Conservation (phyloP, 2,329 filamentous ascomycete species). For the Xylariomycetidae sp. region DNA sequence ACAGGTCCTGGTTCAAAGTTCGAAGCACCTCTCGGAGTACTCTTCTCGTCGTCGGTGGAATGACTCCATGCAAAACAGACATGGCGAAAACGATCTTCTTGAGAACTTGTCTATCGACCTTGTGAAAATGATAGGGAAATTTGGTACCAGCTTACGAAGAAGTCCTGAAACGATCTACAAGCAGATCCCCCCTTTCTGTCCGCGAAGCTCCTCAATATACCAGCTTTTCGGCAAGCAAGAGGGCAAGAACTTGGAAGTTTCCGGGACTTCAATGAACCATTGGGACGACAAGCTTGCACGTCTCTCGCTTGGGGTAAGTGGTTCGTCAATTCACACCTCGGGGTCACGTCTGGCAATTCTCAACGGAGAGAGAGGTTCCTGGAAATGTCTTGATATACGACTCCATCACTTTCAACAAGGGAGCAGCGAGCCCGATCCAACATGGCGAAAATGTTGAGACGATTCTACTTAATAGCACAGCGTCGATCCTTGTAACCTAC, state of each 20-base stretch:
- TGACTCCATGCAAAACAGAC: not conserved
- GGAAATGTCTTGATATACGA: too few species aligned
- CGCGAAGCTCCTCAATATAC: constrained; percentile 28
- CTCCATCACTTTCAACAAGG: too few species aligned
- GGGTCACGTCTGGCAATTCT: too few species aligned
- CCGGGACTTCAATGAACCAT: constrained; percentile 6
- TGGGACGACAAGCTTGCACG: constrained; percentile 25
- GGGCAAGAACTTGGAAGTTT: constrained; percentile 9
- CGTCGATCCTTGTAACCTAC: too few species aligned
- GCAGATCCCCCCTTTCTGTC: constrained; percentile 35
- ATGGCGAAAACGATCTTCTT: constrained; percentile 16
- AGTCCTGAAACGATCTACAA: constrained; percentile 31
- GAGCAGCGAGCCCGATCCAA: too few species aligned
- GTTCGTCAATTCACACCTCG: too few species aligned
- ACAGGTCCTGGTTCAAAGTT: constrained; percentile 20
- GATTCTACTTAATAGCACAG: too few species aligned
- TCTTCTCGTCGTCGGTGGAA: constrained; percentile 9
- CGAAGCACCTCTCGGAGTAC: constrained; percentile 18
- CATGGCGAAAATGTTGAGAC: too few species aligned
- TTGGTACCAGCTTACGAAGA: constrained; percentile 20
- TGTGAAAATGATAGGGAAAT: constrained; percentile 31
- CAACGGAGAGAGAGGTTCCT: too few species aligned
- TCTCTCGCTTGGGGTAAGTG: too few species aligned
- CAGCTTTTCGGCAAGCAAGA: constrained; percentile 24
- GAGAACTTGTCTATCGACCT: constrained; percentile 30